phyloP scores from a whole-genome alignment of 2,329 filamentous ascomycete species.

The Neodidymelliopsis sp. region DNA sequence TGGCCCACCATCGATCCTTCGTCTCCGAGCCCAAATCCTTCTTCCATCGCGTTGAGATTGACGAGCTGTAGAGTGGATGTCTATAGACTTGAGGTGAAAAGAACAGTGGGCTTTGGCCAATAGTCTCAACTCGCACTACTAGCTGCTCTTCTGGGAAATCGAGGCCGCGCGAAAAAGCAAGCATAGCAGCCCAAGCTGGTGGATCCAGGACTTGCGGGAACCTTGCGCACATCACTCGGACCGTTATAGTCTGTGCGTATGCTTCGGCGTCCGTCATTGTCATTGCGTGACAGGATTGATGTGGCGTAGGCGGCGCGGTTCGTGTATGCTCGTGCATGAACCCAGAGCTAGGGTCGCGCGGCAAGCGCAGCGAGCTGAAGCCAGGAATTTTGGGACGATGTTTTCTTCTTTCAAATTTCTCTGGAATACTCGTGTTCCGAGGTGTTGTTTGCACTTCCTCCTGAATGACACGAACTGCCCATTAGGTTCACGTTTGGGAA shows the following conservation, averaged over 20 bases:
- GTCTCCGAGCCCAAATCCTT: background rate
- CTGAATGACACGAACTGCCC: no score
- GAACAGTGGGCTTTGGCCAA: background rate
- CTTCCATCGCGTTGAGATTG: background rate
- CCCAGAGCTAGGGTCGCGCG: slow-evolving; percentile 5
- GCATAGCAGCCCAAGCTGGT: background rate
- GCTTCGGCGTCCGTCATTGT: slow-evolving; percentile 8
- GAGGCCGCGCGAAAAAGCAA: slow-evolving; percentile 12
- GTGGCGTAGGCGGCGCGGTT: slow-evolving; percentile 11
- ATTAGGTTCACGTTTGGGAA: no score
- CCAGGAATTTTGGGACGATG: background rate
- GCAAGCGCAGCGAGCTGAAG: slow-evolving; percentile 2
- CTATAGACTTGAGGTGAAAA: background rate
- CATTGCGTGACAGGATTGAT: background rate
- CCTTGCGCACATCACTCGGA: slow-evolving; percentile 12
- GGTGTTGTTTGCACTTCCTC: background rate
- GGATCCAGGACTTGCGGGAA: background rate
- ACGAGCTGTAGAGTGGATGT: background rate
- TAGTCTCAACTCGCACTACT: background rate
- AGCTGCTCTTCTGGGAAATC: slow-evolving; percentile 1
- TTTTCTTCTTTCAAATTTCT: no score
- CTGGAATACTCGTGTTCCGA: no score
- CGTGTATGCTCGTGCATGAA: slow-evolving; percentile 9
- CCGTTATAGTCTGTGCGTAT: background rate
- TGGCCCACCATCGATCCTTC: slow-evolving; percentile 7